Percentiles rank a stretch among this genome's conserved stretches.
Conservation (phyloP, 2,329 filamentous ascomycete species). For the Cordyceps tenuipes region DNA sequence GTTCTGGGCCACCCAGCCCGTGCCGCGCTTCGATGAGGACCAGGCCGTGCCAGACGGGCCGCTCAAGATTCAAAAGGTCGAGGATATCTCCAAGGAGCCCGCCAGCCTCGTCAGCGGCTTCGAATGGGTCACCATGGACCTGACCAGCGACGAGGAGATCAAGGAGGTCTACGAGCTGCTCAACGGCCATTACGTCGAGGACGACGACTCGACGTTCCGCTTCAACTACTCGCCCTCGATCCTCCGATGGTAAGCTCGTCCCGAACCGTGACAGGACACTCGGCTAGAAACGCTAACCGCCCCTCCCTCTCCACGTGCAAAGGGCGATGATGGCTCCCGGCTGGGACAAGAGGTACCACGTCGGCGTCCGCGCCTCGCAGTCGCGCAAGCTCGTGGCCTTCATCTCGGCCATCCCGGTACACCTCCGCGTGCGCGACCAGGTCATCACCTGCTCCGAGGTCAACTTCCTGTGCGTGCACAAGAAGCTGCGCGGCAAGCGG, state of each 20-base stretch:
- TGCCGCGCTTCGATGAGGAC: conserved; percentile 68
- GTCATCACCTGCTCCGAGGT: conserved; percentile 77
- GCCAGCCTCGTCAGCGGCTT: conserved; percentile 71
- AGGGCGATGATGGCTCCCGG: conserved; percentile 88
- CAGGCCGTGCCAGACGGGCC: conserved; percentile 63
- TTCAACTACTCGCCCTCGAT: conserved; percentile 92
- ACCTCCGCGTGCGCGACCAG: conserved; percentile 70
- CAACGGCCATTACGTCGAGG: conserved; percentile 92
- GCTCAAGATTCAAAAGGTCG: conserved; percentile 70
- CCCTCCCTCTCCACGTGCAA: conserved; percentile 24
- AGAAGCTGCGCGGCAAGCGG: conserved; percentile 90
- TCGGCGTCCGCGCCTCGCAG: conserved; percentile 78
- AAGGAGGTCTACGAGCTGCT: conserved; percentile 88
- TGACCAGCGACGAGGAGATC: conserved; percentile 68
- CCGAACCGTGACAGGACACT: too few relatives aligned
- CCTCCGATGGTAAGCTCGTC: conserved; percentile 64
- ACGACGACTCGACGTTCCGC: conserved; percentile 92
- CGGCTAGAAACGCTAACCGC: not conserved
- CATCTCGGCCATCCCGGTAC: conserved; percentile 86
- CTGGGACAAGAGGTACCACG: conserved; percentile 91
- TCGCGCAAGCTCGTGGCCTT: conserved; percentile 88
- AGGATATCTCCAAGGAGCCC: conserved; percentile 71
- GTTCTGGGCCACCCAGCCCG: conserved; percentile 97
- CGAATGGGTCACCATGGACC: conserved; percentile 88
- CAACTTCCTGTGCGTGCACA: conserved; percentile 97